Base-by-base conservation (phyloP, 2,329 filamentous ascomycete species). In the Fusarium oxysporum region DNA sequence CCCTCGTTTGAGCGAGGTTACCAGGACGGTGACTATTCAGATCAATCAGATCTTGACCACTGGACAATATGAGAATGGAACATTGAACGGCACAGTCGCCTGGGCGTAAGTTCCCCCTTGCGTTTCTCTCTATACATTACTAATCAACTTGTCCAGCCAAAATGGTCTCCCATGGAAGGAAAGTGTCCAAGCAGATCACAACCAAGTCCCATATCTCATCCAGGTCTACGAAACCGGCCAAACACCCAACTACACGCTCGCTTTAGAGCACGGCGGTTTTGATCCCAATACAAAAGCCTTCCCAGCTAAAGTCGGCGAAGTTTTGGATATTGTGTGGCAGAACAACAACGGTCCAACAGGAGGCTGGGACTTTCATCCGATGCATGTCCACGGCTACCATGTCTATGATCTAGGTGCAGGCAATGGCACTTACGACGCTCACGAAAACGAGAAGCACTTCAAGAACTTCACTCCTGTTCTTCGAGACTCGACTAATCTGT, bases 241-340 rank as follows among this genome's bases (percentile, higher is more conserved):
- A 5, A 68, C 58, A 2, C 88, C 89, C 4, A 80, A 89, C 76
- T 89, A 88, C 74, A 81, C 83, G 0, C 83, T 81, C 0, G 88
- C 89, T 0, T 28, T 88, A 1, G 76, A 77, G 17, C 87, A 89
- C 72, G 69, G 80, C 21, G 88, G 88, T 21, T 89, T 86, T 82
- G 89, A 91, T 67, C 88, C 88, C 0, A 73, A 65, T 1, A 86
- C 83, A 0, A 79, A 81, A 16, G 83, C 85, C 0, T 91, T 86
- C 75, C 87, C 89, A 0, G 88, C 86, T 2, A 82, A 83, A 47
- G 75, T 89, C 4, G 89, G 88, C 32, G 89, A 91, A 75, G 85
- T 89, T 1, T 78, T 89, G 7, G 87, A 89, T 62, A 86, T 88
- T 25, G 84, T 90, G 9, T 81, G 85, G 72, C 80, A 83, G 47